Base-by-base conservation (phyloP, 2,329 filamentous ascomycete genomes). In the Fusarium gaditjirri region DNA sequence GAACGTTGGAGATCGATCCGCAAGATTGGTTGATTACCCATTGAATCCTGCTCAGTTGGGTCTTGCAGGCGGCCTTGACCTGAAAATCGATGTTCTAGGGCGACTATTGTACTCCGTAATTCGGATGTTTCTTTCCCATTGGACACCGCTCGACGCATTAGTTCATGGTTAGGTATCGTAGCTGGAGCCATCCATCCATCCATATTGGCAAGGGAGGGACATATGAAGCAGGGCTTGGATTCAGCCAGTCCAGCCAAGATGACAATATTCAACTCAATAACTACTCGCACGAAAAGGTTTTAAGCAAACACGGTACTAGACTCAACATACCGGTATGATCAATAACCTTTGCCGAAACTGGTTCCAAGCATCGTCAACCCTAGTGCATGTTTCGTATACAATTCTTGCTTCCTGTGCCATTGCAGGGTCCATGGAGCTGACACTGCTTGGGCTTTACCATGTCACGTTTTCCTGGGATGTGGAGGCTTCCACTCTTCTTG, bases 301-400 rank as follows among this genome's bases (percentile, higher is more conserved):
- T 14, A n/a, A 35, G 17, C n/a, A 47, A 47, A 33, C 11, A 56
- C 12, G 31, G 31, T 19, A 29, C 9, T 29, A 56, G 25, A 46
- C 27, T 14, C 29, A 56, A 21, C 23, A 47, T 33, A 47, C 21
- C 25, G 53, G 23, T 35, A 27, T n/a, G 42, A n/a, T 25, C 29
- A 56, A 35, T 35, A 25, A 25, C 31, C 13, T 47, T 21, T 56
- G 14, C 19, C n/a, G 25, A 44, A 47, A 53, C 42, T 35, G n/a
- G 17, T 53, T 55, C 49, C 49, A 23, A 61, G 66, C 49, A 61
- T 60, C 43, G 46, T 49, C 29, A 36, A 50, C 31, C 39, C 52
- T 43, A 41, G 59, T 61, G 66, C 55, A 58, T 54, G 55, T 63
- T 72, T 70, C 53, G 70, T 59, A 73, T 68, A 52, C 58, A 57